phyloP scores from a whole-genome alignment of 208 protist species.

The Blechomonas ayalai region DNA sequence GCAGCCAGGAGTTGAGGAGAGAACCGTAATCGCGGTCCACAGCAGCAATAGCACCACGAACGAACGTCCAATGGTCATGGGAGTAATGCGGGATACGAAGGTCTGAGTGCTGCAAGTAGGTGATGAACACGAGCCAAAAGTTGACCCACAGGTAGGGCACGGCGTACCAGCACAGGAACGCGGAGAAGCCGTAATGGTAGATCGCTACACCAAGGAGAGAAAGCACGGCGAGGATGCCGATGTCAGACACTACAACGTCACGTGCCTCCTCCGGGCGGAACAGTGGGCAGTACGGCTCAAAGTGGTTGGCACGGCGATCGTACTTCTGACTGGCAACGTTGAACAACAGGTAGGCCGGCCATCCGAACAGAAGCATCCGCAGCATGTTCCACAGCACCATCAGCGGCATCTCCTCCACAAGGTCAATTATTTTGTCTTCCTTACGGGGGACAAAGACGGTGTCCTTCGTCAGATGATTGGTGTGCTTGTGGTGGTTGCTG shows the following conservation, averaged over 20 bases:
- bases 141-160: slow-evolving; percentile 87
- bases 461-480: slow-evolving; percentile 90
- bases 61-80: slow-evolving; percentile 90
- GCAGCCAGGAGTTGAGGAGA: slow-evolving; percentile 75
- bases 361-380: slow-evolving; percentile 81
- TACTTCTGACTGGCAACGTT: slow-evolving; percentile 77
- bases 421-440: slow-evolving; percentile 44
- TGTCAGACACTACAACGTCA: slow-evolving; percentile 66
- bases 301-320: slow-evolving; percentile 68
- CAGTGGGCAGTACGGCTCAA: slow-evolving; percentile 72
- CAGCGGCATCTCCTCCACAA: slow-evolving; percentile 66
- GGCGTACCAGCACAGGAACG: slow-evolving; percentile 69
- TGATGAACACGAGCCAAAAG: slow-evolving; percentile 90
- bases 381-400: slow-evolving; percentile 36
- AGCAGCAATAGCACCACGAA: slow-evolving; percentile 86
- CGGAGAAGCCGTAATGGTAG: slow-evolving; percentile 48
- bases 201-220: slow-evolving; percentile 23
- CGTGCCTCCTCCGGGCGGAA: slow-evolving; percentile 65
- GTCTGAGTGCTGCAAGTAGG: slow-evolving; percentile 93
- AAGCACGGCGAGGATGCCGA: slow-evolving; percentile 55
- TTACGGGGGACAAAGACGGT: slow-evolving; percentile 78
- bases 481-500: slow-evolving; percentile 92
- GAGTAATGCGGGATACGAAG: slow-evolving; percentile 86
- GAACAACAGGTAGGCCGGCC: slow-evolving; percentile 82
- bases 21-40: slow-evolving; percentile 89